Conservation (phyloP, 1,139 yeast genomes). For the Candida sojae region DNA sequence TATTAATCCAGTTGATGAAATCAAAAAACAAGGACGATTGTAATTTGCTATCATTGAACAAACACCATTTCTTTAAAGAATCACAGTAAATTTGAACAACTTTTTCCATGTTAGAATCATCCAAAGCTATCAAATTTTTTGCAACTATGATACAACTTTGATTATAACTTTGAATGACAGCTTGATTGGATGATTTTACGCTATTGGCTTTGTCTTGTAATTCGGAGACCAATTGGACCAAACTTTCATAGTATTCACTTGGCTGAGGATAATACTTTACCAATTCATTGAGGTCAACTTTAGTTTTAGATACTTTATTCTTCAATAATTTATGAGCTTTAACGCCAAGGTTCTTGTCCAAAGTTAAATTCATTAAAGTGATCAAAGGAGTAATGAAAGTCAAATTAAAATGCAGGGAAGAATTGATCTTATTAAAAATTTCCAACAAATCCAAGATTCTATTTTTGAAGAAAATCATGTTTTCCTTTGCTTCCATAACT, state of each 20-base stretch:
- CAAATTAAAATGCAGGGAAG: conserved; percentile 43
- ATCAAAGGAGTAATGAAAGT: conserved; percentile 61
- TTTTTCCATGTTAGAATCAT: conserved; percentile 28
- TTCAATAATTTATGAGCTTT: conserved; percentile 76
- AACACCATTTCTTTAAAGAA: conserved; percentile 64
- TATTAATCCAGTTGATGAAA: conserved; percentile 75
- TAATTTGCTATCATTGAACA: conserved; percentile 46
- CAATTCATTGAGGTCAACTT: conserved; percentile 26
- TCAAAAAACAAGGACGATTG: conserved; percentile 71
- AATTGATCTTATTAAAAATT: conserved; percentile 51
- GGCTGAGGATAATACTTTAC: conserved; percentile 19
- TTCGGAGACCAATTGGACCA: conserved; percentile 28
- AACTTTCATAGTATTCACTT: conserved; percentile 17
- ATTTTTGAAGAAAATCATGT: conserved; percentile 76
- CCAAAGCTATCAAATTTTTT: conserved; percentile 50
- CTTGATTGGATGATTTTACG: conserved; percentile 45
- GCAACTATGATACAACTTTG: conserved; percentile 64
- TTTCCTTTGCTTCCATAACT: conserved; percentile 74
- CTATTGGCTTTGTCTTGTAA: conserved; percentile 45
- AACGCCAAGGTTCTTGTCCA: conserved; percentile 67
- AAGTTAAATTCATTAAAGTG: conserved; percentile 60
- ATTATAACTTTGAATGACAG: conserved; percentile 57
- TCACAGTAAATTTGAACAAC: conserved; percentile 59
- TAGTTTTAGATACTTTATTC: conserved; percentile 59
- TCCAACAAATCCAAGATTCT: conserved; percentile 79